These are phyloP conservation scores for Stagonosporopsis rhizophila DNA, from an alignment of 2,329 filamentous ascomycete species.

Conservation along the genomic window DNA sequence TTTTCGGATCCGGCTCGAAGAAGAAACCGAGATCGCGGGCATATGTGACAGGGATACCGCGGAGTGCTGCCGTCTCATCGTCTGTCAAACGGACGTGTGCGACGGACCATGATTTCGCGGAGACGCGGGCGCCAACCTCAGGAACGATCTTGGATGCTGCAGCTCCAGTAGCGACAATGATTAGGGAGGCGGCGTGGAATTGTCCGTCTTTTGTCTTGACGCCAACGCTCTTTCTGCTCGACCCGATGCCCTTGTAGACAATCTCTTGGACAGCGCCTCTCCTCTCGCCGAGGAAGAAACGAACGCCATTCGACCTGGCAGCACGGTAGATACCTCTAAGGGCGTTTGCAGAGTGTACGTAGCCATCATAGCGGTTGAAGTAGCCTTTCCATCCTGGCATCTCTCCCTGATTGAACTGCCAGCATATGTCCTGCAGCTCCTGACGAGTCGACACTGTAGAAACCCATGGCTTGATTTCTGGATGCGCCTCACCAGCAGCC, in stretches of 20 bases:
- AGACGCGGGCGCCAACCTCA: conserved; percentile 57
- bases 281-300: conserved; percentile 54
- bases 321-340: conserved; percentile 56
- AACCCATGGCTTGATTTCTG: conserved; percentile 53
- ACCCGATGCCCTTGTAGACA: conserved; percentile 43
- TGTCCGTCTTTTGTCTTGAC: conserved; percentile 51
- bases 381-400: conserved; percentile 65
- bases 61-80: conserved; percentile 61
- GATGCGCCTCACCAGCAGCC: conserved; percentile 51
- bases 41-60: conserved; percentile 67
- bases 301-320: conserved; percentile 53
- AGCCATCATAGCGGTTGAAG: conserved; percentile 64
- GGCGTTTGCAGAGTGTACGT: conserved; percentile 63
- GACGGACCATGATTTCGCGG: conserved; percentile 66
- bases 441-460: conserved; percentile 40
- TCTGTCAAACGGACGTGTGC: conserved; percentile 65
- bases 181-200: conserved; percentile 49
- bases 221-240: conserved; percentile 38
- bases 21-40: conserved; percentile 69
- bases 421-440: conserved; percentile 52
- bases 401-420: conserved; percentile 55
- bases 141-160: conserved; percentile 58
- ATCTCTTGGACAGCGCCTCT: conserved; percentile 51
- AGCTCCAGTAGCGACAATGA: conserved; percentile 63
- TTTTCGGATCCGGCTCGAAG: conserved; percentile 68